These are phyloP conservation scores for Penicillium canescens DNA, from an alignment of 495 filamentous ascomycete species.

Conservation along the genomic window DNA sequence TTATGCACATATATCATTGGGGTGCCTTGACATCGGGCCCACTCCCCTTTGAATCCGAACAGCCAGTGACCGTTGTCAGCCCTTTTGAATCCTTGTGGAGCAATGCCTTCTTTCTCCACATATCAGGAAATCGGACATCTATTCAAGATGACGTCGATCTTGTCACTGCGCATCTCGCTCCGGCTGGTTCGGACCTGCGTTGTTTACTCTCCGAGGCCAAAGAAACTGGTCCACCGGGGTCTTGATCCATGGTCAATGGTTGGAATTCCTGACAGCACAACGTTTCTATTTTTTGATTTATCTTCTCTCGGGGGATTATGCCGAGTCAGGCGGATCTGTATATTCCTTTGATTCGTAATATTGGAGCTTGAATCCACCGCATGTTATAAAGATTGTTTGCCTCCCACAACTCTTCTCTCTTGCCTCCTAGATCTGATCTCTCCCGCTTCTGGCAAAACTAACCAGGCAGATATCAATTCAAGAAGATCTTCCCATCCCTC, in stretches of 20 bases:
- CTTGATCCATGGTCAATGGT: slow-evolving; percentile 11
- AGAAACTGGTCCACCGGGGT: slow-evolving; percentile 2
- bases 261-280: slow-evolving; percentile 2
- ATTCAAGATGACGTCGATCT: slow-evolving; percentile 24
- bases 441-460: background rate
- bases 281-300: slow-evolving; percentile 12
- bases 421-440: background rate
- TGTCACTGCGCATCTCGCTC: slow-evolving; percentile 13
- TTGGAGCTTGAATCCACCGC: slow-evolving; percentile 4
- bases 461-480: slow-evolving; percentile 1
- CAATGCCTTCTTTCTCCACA: slow-evolving; percentile 15
- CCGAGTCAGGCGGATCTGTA: slow-evolving; percentile 5
- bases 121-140: slow-evolving; percentile 7
- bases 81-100: slow-evolving; percentile 9
- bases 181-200: slow-evolving; percentile 22
- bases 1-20: too few species aligned
- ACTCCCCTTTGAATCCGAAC: background rate
- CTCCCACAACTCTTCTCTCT: background rate
- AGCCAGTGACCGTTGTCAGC: slow-evolving; percentile 6
- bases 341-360: slow-evolving; percentile 14
- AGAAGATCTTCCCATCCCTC: background rate
- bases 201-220: slow-evolving; percentile 8
- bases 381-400: slow-evolving; percentile 18
- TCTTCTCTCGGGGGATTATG: slow-evolving; percentile 10
- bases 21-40: too few species aligned